Evolutionary conservation across 2,329 filamentous ascomycete genomes (phyloP).

Genomic region (Colletotrichum musae): DNA sequence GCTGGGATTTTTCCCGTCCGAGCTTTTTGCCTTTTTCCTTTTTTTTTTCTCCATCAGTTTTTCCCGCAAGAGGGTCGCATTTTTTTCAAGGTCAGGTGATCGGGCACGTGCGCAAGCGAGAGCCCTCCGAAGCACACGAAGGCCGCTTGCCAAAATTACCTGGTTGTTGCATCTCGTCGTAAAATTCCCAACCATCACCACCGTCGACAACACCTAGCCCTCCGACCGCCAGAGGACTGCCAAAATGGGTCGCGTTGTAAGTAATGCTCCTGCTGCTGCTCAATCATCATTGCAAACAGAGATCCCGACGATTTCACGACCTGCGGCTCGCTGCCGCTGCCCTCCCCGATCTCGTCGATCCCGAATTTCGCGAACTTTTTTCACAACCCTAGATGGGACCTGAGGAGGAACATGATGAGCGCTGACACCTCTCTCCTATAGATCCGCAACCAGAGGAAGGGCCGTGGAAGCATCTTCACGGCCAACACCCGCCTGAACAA

Average conservation of each 20-base stretch:
- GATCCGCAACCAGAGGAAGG: constrained; percentile 78
- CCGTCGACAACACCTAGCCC: constrained; percentile 42
- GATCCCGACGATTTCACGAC: constrained; percentile 10
- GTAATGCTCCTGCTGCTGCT: constrained; percentile 43
- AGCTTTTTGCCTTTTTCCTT: background rate
- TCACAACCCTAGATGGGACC: background rate
- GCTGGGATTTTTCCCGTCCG: constrained; percentile 28
- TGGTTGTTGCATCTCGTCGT: constrained; percentile 8
- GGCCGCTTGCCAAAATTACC: constrained; percentile 26
- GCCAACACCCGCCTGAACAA: constrained; percentile 94
- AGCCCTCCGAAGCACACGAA: constrained; percentile 23
- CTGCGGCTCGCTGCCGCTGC: constrained; percentile 26
- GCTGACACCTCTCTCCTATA: constrained; percentile 45
- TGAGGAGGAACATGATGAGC: constrained; percentile 6
- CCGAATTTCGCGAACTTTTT: constrained; percentile 33
- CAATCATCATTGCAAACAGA: constrained; percentile 8
- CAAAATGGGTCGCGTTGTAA: constrained; percentile 69
- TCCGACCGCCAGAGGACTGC: constrained; percentile 45
- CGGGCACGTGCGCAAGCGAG: constrained; percentile 28
- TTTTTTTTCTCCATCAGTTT: background rate
- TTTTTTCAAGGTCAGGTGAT: constrained; percentile 13
- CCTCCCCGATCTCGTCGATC: constrained; percentile 13
- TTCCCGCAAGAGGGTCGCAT: background rate
- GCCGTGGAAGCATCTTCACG: constrained; percentile 73
- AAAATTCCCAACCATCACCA: constrained; percentile 39